A percentile compares a stretch with the other conserved stretches of the same genome.
These are phyloP conservation scores for Podaxis pistillaris DNA, from an alignment of 768 basidiomycete genomes.

Conservation along the genomic window DNA sequence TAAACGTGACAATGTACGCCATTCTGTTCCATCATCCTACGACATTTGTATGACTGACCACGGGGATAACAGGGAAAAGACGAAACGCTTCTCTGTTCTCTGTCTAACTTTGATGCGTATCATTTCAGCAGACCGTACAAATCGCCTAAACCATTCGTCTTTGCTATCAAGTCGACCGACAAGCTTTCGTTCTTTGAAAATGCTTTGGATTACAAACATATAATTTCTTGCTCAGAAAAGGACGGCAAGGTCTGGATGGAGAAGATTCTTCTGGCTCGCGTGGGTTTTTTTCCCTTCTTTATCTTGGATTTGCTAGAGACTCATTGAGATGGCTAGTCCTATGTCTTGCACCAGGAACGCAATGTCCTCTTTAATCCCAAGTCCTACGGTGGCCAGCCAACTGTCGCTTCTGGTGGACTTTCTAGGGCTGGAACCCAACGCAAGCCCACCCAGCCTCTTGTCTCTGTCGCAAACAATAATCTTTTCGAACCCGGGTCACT, in stretches of 20 bases:
- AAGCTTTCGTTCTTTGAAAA: conserved; percentile 86
- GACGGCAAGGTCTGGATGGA: conserved; percentile 81
- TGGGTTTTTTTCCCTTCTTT: conserved; percentile 36
- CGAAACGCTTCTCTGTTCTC: conserved; percentile 73
- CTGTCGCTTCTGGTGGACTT: conserved; percentile 25
- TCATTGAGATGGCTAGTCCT: conserved; percentile 50
- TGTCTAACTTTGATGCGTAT: conserved; percentile 90
- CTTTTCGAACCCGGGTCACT: conserved; percentile 79
- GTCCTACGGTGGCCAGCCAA: conserved; percentile 22
- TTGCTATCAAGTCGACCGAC: conserved; percentile 88
- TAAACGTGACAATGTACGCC: conserved; percentile 81
- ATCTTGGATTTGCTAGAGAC: conserved; percentile 14
- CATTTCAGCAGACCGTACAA: conserved; percentile 72
- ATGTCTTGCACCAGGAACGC: conserved; percentile 79
- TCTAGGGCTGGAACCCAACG: conserved; percentile 38
- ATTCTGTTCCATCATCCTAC: background rate
- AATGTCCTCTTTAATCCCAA: conserved; percentile 58
- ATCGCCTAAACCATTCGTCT: conserved; percentile 81
- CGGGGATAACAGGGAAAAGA: conserved; percentile 69
- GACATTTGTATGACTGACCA: conserved; percentile 6
- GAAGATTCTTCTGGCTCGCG: conserved; percentile 77
- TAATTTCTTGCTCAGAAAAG: conserved; percentile 73
- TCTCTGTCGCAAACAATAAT: conserved; percentile 34
- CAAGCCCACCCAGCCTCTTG: conserved; percentile 37
- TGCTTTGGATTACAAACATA: conserved; percentile 82